Evolutionary conservation across 169 alveolate species (phyloP).

Genomic region (Eimeria acervulina): DNA sequence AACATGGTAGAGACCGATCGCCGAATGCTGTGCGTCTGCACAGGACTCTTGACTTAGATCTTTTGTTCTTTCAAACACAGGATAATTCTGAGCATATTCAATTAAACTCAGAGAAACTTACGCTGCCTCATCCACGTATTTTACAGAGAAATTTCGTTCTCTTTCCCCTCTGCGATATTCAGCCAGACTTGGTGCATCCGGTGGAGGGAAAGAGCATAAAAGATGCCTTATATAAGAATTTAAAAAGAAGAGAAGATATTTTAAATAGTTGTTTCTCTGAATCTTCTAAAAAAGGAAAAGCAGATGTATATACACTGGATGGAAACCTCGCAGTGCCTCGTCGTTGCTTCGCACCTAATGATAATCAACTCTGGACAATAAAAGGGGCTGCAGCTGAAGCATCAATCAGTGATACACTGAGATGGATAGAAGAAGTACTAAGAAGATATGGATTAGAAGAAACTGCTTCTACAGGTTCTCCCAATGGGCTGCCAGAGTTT

Average conservation of each 20-base stretch:
- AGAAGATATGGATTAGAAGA: neutral
- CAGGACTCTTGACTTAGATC: slow-evolving; percentile 82
- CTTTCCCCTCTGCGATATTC: slow-evolving; percentile 83
- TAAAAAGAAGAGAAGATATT: slow-evolving; percentile 21
- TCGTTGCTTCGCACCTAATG: slow-evolving; percentile 66
- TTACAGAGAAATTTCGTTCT: slow-evolving; percentile 81
- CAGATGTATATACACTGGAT: slow-evolving; percentile 40
- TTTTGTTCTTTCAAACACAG: slow-evolving; percentile 65
- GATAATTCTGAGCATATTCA: neutral
- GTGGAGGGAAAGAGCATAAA: neutral
- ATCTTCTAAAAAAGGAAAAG: too few relatives aligned
- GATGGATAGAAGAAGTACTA: slow-evolving; percentile 57
- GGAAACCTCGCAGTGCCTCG: slow-evolving; percentile 73
- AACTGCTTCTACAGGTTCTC: neutral
- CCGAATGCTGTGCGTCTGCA: slow-evolving; percentile 25
- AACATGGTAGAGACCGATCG: slow-evolving; percentile 55
- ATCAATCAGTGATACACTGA: slow-evolving; percentile 29
- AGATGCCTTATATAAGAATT: neutral
- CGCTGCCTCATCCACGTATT: slow-evolving; percentile 84
- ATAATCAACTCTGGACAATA: slow-evolving; percentile 45
- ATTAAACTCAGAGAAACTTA: neutral
- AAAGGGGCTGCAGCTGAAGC: slow-evolving; percentile 20
- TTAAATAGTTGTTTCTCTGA: too few relatives aligned
- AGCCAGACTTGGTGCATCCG: slow-evolving; percentile 82
- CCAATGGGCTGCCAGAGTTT: neutral